Evolutionary conservation across 176 grass and related monocot genomes (phyloP).

Genomic region (Oryza coarctata): DNA sequence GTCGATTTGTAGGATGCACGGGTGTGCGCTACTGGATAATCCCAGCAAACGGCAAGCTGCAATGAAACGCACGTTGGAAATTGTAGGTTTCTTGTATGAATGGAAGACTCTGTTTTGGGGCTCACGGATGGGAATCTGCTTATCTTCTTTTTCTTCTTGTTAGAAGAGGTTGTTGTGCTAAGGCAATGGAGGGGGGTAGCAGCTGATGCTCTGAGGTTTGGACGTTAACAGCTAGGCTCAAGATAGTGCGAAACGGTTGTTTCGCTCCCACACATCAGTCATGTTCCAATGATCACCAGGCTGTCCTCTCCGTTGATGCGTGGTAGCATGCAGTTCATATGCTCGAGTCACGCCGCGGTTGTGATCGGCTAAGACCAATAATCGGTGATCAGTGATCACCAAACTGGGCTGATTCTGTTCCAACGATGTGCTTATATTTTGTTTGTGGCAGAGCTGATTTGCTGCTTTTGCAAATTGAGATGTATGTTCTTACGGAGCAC

Average conservation of each 20-base stretch:
- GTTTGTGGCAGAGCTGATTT: background rate
- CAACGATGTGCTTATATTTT: background rate
- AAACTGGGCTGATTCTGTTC: background rate
- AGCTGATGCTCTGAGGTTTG: background rate
- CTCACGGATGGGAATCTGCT: background rate
- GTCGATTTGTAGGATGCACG: background rate
- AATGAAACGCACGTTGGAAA: background rate
- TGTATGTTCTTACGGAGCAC: background rate
- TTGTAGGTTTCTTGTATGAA: background rate
- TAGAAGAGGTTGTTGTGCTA: background rate
- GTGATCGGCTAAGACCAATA: background rate
- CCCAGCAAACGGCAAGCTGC: background rate
- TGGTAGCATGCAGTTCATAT: background rate
- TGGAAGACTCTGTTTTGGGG: background rate
- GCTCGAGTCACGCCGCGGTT: background rate
- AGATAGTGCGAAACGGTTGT: too few relatives aligned
- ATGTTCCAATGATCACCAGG: background rate
- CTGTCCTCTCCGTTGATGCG: background rate
- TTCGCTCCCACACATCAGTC: background rate
- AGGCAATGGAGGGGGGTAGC: background rate
- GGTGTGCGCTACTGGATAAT: background rate
- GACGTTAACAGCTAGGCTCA: too few relatives aligned
- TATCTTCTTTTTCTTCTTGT: conserved; percentile 23
- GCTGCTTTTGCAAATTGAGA: background rate
- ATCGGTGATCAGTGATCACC: background rate